Conservation (phyloP, 2,329 filamentous ascomycete species). For the Diaporthe caulivora region DNA sequence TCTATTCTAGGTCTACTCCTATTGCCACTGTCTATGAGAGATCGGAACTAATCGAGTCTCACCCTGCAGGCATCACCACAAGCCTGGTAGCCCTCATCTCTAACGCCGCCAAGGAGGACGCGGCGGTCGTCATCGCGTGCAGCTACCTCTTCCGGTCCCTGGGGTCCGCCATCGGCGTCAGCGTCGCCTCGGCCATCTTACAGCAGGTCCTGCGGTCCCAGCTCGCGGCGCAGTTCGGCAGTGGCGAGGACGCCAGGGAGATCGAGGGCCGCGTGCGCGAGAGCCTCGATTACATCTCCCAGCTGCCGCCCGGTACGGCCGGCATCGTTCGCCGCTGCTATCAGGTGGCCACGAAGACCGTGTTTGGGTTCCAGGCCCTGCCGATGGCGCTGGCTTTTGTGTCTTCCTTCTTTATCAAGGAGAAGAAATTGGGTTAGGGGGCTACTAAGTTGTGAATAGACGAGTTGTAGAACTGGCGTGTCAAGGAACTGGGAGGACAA, state of each 20-base stretch:
- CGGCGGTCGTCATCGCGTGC: conserved; percentile 82
- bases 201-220: conserved; percentile 75
- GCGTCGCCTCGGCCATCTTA: conserved; percentile 77
- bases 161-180: conserved; percentile 81
- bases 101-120: conserved; percentile 75
- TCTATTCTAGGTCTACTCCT: too few species aligned
- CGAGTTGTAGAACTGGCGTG: neutral
- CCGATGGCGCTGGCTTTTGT: conserved; percentile 55
- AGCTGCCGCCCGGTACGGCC: conserved; percentile 71
- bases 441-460: neutral
- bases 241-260: conserved; percentile 69
- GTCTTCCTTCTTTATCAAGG: conserved; percentile 64
- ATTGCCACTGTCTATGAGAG: neutral
- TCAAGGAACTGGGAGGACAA: neutral
- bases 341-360: conserved; percentile 58
- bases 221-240: conserved; percentile 65
- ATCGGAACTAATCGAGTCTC: conserved; percentile 56
- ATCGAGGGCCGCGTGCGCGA: conserved; percentile 79
- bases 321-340: conserved; percentile 76
- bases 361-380: conserved; percentile 54
- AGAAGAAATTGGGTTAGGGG: conserved; percentile 63
- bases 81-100: conserved; percentile 79
- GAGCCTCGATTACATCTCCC: conserved; percentile 76
- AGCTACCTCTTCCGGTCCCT: conserved; percentile 85
- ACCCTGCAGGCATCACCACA: conserved; percentile 75